These are phyloP conservation scores for Dryas integrifolia DNA, from an alignment of 331 rosid species.

Conservation along the genomic window DNA sequence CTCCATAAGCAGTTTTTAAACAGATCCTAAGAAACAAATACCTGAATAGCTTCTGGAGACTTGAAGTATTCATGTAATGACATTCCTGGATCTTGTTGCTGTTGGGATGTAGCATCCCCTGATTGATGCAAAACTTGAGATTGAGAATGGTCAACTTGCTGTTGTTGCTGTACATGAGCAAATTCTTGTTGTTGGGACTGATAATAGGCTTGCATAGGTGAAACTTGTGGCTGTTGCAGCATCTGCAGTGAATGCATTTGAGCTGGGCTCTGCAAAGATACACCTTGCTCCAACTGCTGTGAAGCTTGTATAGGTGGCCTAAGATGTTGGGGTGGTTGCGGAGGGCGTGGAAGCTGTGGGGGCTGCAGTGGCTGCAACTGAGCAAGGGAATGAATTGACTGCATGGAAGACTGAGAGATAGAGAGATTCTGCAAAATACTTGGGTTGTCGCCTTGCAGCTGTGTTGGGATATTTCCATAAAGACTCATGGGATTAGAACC, in stretches of 20 bases:
- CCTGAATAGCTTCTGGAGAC: slow-evolving; percentile 99
- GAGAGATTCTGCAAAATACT: slow-evolving; percentile 59
- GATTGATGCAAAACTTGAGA: slow-evolving; percentile 36
- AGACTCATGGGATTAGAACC: slow-evolving; percentile 53
- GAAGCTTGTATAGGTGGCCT: slow-evolving; percentile 80
- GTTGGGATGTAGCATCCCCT: slow-evolving; percentile 49
- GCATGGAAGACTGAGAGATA: slow-evolving; percentile 54
- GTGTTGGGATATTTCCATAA: slow-evolving; percentile 55
- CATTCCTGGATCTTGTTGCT: slow-evolving; percentile 70
- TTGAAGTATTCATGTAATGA: slow-evolving; percentile 83
- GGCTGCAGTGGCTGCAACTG: slow-evolving; percentile 98
- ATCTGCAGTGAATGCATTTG: slow-evolving; percentile 62
- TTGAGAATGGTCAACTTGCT: slow-evolving; percentile 56
- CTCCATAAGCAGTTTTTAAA: background rate
- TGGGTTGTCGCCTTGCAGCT: slow-evolving; percentile 69
- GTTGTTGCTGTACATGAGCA: slow-evolving; percentile 48
- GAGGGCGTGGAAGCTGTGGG: slow-evolving; percentile 94
- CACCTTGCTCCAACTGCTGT: slow-evolving; percentile 69
- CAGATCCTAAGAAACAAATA: slow-evolving; percentile 21
- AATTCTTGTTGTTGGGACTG: slow-evolving; percentile 63
- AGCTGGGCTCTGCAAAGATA: slow-evolving; percentile 49
- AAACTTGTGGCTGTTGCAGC: slow-evolving; percentile 71
- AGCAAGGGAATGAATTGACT: slow-evolving; percentile 60
- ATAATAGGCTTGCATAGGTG: slow-evolving; percentile 64
- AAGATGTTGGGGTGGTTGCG: slow-evolving; percentile 86